Conservation (phyloP, 192 early-diverging fungal species). For the Podila horticola region DNA sequence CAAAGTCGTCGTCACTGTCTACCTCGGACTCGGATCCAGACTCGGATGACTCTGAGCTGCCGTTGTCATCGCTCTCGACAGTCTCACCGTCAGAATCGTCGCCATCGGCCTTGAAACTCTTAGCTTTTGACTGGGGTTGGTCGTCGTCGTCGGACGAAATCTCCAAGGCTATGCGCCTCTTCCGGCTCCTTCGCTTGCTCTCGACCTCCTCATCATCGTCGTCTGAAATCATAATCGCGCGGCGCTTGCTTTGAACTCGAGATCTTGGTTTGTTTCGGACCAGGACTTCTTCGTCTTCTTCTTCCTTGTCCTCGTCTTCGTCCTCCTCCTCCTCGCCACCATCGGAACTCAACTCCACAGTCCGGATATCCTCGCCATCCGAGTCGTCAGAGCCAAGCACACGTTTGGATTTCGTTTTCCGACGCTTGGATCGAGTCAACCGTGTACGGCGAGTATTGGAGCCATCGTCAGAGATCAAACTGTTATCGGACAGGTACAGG, state of each 20-base stretch:
- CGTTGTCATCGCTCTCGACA: neutral
- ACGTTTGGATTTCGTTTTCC: no score
- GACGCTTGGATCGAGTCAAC: neutral
- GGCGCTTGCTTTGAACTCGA: neutral
- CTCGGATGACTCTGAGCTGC: neutral
- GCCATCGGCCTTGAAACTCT: neutral
- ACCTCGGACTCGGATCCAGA: neutral
- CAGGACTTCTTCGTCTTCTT: neutral
- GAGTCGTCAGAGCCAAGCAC: neutral
- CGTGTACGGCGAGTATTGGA: neutral
- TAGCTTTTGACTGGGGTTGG: neutral
- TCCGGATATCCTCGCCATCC: neutral
- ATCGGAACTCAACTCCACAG: neutral
- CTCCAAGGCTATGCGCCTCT: neutral
- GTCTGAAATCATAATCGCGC: neutral
- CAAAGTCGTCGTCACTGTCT: constrained; percentile 1
- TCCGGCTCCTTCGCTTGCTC: neutral
- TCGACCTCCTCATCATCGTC: neutral
- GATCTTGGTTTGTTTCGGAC: neutral
- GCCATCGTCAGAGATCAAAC: neutral
- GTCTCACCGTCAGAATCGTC: neutral
- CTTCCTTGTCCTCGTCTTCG: neutral
- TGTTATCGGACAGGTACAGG: neutral
- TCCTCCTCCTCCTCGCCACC: neutral
- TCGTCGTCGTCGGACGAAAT: neutral